Base-by-base conservation (phyloP, 441 rosid species). In the Pelargonium myrrhifolium region DNA sequence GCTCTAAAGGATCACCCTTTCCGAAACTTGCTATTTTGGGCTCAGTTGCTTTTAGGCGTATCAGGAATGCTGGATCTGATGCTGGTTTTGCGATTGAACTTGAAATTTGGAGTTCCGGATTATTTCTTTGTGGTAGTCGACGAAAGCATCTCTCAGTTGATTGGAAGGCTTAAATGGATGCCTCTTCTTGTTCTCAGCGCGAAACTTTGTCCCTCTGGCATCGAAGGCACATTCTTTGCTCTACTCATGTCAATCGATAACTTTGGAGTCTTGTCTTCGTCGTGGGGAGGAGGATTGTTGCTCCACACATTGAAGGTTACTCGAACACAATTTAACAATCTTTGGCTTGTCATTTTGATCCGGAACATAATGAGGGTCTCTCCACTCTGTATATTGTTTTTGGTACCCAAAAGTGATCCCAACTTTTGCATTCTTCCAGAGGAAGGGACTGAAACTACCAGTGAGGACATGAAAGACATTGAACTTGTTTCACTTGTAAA, bases 211-310 rank as follows among this genome's bases (percentile, higher is more conserved):
- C 99, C 99, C 15, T 66, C 87, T 0, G 98, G 99, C 1, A 89
- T 95, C 10, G 98, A 95, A 78, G 99, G 99, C 69, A 95, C 99
- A 0, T 95, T 92, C 78, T 95, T 92, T 65, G 98, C 98, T 4
- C 77, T 92, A 69, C 84, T 95, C n/a, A 95, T 95, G 99, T 95
- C 98, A 2, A 89, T 95, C 8, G 97, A 92, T 31, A 90, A 95
- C 62, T 71, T 86, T n/a, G 97, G 98, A 51, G 3, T 77, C 24
- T 85, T 92, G 55, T 85, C 98, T 10, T 89, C 99, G 0, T 84
- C 93, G 2, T 89, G 98, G 98, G 78, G 76, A 1, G 99, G 98
- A 56, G 98, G 99, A 5, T 64, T 95, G 6, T 66, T 92, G 14
- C 87, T 95, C 40, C 98, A 87, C 10, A 6, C 84, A 14, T 71